phyloP scores from a whole-genome alignment of 805 yeast genomes.

The Grigorovia jiainica region DNA sequence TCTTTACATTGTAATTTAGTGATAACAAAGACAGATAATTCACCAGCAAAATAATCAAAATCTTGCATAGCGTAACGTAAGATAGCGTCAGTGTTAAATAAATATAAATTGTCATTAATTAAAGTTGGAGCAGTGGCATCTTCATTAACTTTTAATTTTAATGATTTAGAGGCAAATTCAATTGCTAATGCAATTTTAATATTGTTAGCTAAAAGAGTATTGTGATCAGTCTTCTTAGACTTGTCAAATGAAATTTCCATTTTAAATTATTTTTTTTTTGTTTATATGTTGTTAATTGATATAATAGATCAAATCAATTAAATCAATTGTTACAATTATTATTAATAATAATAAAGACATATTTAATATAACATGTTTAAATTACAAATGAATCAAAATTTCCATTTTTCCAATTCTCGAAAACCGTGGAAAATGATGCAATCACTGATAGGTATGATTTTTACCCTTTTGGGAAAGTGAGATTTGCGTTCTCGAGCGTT shows the following conservation, averaged over 20 bases:
- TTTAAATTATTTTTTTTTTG: too few species aligned
- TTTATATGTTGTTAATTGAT: too few species aligned
- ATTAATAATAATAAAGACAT: too few species aligned
- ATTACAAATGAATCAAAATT: too few species aligned
- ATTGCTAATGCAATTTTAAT: constrained; percentile 26
- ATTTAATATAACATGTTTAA: too few species aligned
- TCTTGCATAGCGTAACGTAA: constrained; percentile 52
- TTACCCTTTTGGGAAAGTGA: too few species aligned
- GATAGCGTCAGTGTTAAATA: constrained; percentile 60
- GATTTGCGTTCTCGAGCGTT: too few species aligned
- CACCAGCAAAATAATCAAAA: constrained; percentile 30
- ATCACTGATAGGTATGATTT: too few species aligned
- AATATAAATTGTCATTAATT: constrained; percentile 18
- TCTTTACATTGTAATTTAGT: constrained; percentile 24
- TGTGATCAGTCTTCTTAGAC: constrained; percentile 14
- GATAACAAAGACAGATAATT: constrained; percentile 23
- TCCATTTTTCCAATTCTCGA: too few species aligned
- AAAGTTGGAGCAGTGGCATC: constrained; percentile 21
- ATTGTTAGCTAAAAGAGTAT: constrained; percentile 22
- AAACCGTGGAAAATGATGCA: too few species aligned
- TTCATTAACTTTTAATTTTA: constrained; percentile 15
- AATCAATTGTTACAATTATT: too few species aligned
- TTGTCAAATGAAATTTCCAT: constrained; percentile 21
- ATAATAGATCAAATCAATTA: too few species aligned
- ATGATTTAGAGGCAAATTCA: constrained; percentile 17